phyloP scores from a whole-genome alignment of 495 filamentous ascomycete genomes.

The Penicillium verhagenii region DNA sequence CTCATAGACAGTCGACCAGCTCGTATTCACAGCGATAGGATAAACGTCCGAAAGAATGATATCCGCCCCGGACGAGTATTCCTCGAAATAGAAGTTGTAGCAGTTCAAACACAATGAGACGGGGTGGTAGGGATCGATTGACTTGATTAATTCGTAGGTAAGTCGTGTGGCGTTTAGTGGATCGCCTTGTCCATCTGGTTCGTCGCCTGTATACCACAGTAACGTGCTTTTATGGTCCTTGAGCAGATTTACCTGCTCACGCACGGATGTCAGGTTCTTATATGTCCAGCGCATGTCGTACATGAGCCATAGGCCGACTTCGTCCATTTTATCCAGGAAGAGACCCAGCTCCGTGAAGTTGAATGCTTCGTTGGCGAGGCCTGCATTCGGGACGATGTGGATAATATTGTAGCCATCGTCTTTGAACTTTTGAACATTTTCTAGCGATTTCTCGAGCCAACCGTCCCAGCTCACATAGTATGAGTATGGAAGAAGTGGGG shows the following conservation, averaged over 20 bases:
- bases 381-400: conserved; percentile 45
- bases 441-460: conserved; percentile 40
- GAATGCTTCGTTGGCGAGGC: conserved; percentile 24
- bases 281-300: conserved; percentile 64
- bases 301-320: conserved; percentile 59
- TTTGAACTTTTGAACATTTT: conserved; percentile 40
- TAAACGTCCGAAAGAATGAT: conserved; percentile 68
- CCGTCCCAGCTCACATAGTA: conserved; percentile 62
- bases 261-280: conserved; percentile 54
- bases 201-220: conserved; percentile 66
- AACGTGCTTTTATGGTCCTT: conserved; percentile 55
- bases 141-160: conserved; percentile 48
- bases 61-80: conserved; percentile 60
- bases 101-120: conserved; percentile 67
- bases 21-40: conserved; percentile 58
- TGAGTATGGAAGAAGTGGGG: conserved; percentile 60
- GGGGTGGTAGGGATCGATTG: conserved; percentile 67
- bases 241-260: conserved; percentile 50
- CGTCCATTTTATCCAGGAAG: conserved; percentile 56
- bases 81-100: conserved; percentile 64
- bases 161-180: conserved; percentile 47
- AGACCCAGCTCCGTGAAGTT: conserved; percentile 37
- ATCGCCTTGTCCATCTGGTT: conserved; percentile 66
- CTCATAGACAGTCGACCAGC: conserved; percentile 38
- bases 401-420: conserved; percentile 54